Base-by-base conservation (phyloP, 2,329 filamentous ascomycete genomes). In the Fusarium praegraminearum region DNA sequence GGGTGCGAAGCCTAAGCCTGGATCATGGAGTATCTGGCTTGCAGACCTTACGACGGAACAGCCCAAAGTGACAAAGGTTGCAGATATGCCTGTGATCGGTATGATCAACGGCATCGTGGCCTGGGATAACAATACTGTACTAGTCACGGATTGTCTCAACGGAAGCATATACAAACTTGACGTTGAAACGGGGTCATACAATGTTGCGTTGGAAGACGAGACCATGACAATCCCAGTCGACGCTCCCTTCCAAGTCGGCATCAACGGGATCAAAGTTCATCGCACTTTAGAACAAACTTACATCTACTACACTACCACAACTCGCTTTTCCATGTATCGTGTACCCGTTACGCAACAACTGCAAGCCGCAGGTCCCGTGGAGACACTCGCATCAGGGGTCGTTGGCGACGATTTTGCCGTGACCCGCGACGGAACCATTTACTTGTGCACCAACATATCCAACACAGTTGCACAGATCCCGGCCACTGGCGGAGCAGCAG, bases 231-330 rank as follows among this genome's bases (percentile, higher is more conserved):
- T 61, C 5, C 62, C 69, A 12, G 44, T 52, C 4, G 45, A 55
- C 4, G 58, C 69, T 12, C 51, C 61, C 13, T 58, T 68, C 18
- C 61, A 53, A 8, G 49, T 71, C 26, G 63, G 58, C 32, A 64
- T 73, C 58, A 75, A 75, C 55, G 59, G 69, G 16, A 58, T 73
- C 59, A 68, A 71, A 13, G 65, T 67, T 20, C 69, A 71, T 65
- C 67, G 58, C 3, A 52, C 58, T 4, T 9, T 30, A 9, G 47
- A 45, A 2, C 59, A 73, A 57, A 55, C 62, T 45, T 59, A 64
- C 58, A 40, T 70, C 47, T 68, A 65, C 69, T 51, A 62, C 61
- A 55, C 67, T 53, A 67, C 63, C 55, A 60, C 71, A 36, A 51
- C 56, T 49, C 63, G 68, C 45, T 50, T 60, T 64, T 53, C 68